A percentile compares a stretch with the other conserved stretches of the same genome.
phyloP scores from a whole-genome alignment of 192 early-diverging fungal species.

The Lobulomyces angularis region DNA sequence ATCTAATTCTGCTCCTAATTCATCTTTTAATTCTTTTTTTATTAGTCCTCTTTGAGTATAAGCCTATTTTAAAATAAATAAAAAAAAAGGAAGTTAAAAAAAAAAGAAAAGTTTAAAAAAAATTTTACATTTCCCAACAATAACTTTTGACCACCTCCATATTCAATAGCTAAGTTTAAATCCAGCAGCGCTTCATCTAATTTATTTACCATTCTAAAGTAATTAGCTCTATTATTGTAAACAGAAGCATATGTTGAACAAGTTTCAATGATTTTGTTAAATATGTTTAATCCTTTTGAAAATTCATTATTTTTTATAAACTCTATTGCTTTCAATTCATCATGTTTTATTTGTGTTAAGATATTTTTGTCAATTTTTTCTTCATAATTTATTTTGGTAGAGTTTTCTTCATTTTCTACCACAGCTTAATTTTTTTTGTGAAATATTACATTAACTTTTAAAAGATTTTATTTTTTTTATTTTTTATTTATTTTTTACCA shows the following conservation, averaged over 20 bases:
- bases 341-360: constrained; percentile 11
- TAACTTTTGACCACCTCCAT: constrained; percentile 26
- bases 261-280: constrained; percentile 24
- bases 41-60: constrained; percentile 54
- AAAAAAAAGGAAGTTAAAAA: no score
- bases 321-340: constrained; percentile 25
- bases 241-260: constrained; percentile 44
- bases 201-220: constrained; percentile 25
- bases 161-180: constrained; percentile 40
- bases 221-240: constrained; percentile 42
- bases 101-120: no score
- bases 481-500: no score
- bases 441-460: no score
- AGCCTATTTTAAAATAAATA: no score
- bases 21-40: constrained; percentile 26
- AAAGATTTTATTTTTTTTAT: no score
- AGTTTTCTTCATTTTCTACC: no score
- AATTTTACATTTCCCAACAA: no score
- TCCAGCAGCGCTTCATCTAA: constrained; percentile 29
- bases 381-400: no score
- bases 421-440: no score
- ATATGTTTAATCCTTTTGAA: constrained; percentile 12
- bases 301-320: constrained; percentile 31
- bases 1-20: constrained; percentile 33
- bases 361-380: background rate